Evolutionary conservation across 139 green algal genomes (phyloP), one percentile per base, ranked within the genome.

Genomic region (Asterochloris erici): DNA sequence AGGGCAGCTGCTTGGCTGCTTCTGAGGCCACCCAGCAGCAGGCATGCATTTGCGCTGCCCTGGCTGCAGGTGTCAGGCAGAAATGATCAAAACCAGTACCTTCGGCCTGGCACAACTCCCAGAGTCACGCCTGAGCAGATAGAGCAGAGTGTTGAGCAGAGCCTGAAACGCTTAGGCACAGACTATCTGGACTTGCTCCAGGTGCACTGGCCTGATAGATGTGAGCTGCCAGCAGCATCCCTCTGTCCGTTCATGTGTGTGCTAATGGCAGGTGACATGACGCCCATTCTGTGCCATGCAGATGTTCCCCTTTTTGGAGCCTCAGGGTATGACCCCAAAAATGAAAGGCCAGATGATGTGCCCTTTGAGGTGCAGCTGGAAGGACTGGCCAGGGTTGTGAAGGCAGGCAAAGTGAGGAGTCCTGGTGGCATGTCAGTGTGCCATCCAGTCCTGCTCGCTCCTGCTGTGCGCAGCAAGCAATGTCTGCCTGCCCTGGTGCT

Each of bases 131-230:
- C 70, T 0, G 84, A 88, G 19, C 92, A 96, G 74, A 95, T 98
- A 14, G 62, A 89, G 78, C 86, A 93, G 82, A 90, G 82, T 63
- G 90, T 96, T 64, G 86, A 98, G 64, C 81, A 79, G 24, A 93
- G 83, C 75, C 88, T 98, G 66, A 19, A 84, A 78, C 84, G 95
- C 15, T 85, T 97, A 54, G 73, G 84, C 23, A 94, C 91, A 0
- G 95, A 98, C 82, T 85, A 98, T 83, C 86, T 99, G 24, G 96
- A 99, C 85, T 83, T 99, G 70, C 88, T 98, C 38, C 84, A 87
- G 60, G 88, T 93, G 24, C 91, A 95, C 86, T 95, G 91, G 91
- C 88, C 85, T n/a, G 83, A 88, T 77, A 77, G 87, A 26, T 71
- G 66, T 26, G 17, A 54, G 38, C 38, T 54, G 38, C 38, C 38